Percentiles rank a stretch among this genome's conserved stretches.
phyloP scores from a whole-genome alignment of 192 early-diverging fungal genomes.

The Dissophora globulifera region DNA sequence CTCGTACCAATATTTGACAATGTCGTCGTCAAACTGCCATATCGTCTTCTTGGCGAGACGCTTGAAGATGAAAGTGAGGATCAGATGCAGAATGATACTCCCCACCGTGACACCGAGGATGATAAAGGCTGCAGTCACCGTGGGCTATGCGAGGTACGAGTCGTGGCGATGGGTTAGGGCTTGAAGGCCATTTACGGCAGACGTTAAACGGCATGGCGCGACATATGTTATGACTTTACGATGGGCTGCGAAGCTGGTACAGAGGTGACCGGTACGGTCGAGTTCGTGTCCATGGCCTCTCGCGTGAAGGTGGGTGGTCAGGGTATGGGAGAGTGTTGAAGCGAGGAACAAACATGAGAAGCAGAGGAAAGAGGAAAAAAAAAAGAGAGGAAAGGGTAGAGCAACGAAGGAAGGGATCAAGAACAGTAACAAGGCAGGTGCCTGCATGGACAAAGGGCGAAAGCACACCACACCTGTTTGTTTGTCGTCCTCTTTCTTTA shows the following conservation, averaged over 20 bases:
- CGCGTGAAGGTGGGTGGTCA: background rate
- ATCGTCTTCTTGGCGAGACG: slow-evolving; percentile 40
- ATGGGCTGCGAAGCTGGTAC: slow-evolving; percentile 27
- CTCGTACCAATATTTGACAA: slow-evolving; percentile 56
- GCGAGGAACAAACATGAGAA: background rate
- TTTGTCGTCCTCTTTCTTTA: too few relatives aligned
- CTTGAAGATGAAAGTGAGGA: slow-evolving; percentile 40
- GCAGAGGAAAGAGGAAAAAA: background rate
- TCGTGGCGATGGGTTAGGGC: too few relatives aligned
- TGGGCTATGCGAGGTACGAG: slow-evolving; percentile 1
- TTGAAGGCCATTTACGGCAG: too few relatives aligned
- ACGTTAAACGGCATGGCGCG: too few relatives aligned
- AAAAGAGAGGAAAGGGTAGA: background rate
- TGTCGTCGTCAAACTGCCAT: slow-evolving; percentile 54
- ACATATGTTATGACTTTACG: slow-evolving; percentile 8
- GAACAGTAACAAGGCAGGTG: background rate
- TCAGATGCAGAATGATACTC: slow-evolving; percentile 34
- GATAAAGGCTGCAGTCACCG: slow-evolving; percentile 50
- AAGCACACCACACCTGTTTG: too few relatives aligned
- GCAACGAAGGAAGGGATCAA: background rate
- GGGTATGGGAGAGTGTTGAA: background rate
- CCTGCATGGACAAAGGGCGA: too few relatives aligned
- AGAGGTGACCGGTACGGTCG: slow-evolving; percentile 5
- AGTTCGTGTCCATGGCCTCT: slow-evolving; percentile 23
- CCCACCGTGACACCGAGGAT: slow-evolving; percentile 42